phyloP scores from a whole-genome alignment of 2,329 filamentous ascomycete species.

The Beauveria scarabaeidicola region DNA sequence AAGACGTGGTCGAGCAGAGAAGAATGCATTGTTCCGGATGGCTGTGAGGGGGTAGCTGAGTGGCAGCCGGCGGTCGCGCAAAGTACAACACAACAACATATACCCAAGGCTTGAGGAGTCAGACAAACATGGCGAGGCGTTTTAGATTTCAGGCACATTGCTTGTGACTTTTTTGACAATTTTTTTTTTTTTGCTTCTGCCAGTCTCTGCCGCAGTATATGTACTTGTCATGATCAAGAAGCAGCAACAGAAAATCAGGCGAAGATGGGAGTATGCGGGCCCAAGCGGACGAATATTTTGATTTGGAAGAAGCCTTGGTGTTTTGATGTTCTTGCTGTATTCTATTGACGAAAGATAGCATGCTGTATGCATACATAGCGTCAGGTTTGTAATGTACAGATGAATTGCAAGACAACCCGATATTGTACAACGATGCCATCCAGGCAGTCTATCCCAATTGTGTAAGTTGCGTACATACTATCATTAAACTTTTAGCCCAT shows the following conservation, averaged over 20 bases:
- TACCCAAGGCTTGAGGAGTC: background rate
- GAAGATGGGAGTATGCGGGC: background rate
- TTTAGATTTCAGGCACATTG: background rate
- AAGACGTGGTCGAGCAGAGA: constrained; percentile 54
- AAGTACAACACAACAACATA: background rate
- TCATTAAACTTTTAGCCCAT: constrained; percentile 38
- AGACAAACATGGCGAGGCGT: background rate
- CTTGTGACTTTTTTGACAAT: background rate
- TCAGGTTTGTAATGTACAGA: constrained; percentile 1
- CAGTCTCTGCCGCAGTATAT: background rate
- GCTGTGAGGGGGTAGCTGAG: constrained; percentile 45
- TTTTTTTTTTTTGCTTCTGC: background rate
- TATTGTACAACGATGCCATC: background rate
- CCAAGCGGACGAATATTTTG: background rate
- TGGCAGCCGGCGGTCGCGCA: constrained; percentile 24
- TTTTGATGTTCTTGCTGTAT: background rate
- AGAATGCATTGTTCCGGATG: constrained; percentile 54
- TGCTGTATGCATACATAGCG: background rate
- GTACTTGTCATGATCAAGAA: background rate
- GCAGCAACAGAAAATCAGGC: background rate
- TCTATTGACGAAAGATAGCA: background rate
- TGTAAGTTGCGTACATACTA: background rate
- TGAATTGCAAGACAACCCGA: background rate
- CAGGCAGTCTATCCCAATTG: background rate
- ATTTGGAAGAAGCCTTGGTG: background rate